These are phyloP conservation scores for Arachis stenosperma DNA, from an alignment of 306 rosid species.

Conservation along the genomic window DNA sequence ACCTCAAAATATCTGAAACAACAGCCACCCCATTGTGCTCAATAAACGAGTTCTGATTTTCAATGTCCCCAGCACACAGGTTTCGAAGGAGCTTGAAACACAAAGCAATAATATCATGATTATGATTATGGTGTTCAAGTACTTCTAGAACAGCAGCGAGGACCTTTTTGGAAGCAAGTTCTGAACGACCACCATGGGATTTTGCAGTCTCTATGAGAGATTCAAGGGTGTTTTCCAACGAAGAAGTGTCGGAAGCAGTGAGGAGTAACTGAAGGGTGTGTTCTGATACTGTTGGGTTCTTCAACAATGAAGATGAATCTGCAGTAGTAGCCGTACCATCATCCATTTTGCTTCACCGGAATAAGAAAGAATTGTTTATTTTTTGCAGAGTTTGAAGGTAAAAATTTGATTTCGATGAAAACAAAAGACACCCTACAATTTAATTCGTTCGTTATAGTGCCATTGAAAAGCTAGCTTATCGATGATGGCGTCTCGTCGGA, in stretches of 20 bases:
- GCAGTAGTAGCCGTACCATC: neutral
- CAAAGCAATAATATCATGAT: constrained; percentile 34
- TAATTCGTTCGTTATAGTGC: neutral
- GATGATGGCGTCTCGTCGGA: too few species aligned
- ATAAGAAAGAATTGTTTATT: neutral
- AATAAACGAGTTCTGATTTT: constrained; percentile 60
- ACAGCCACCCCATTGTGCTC: constrained; percentile 56
- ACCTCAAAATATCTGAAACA: constrained; percentile 49
- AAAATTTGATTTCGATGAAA: constrained; percentile 27
- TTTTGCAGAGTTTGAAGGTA: constrained; percentile 8
- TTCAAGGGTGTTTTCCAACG: constrained; percentile 49
- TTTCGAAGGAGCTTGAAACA: constrained; percentile 68
- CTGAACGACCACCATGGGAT: constrained; percentile 50
- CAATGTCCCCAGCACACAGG: constrained; percentile 70
- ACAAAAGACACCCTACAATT: neutral
- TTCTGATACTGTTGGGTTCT: constrained; percentile 42
- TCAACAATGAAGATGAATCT: constrained; percentile 31
- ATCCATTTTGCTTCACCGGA: constrained; percentile 38
- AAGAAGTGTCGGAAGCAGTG: constrained; percentile 46
- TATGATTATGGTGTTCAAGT: constrained; percentile 10
- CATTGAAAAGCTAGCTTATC: too few species aligned
- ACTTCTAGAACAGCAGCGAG: constrained; percentile 51
- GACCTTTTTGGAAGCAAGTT: constrained; percentile 52
- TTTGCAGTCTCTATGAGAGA: constrained; percentile 52
- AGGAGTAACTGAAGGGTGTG: constrained; percentile 44